phyloP scores from a whole-genome alignment of 2,329 filamentous ascomycete species.

The Neonectria hederae region DNA sequence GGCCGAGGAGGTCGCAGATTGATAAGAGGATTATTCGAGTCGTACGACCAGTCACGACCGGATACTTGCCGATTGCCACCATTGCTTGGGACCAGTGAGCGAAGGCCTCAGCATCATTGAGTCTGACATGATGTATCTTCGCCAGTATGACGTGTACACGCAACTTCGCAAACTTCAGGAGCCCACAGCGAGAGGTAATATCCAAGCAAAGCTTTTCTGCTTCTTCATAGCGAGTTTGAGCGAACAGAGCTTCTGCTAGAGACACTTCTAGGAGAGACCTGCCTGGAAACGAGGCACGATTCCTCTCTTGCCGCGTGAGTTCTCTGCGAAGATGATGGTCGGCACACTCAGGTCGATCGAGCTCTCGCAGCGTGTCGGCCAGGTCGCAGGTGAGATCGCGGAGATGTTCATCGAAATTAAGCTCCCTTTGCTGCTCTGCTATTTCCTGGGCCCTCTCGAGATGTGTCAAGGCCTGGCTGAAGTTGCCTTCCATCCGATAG shows the following conservation, averaged over 20 bases:
- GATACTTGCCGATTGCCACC: background rate
- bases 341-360: conserved; percentile 26
- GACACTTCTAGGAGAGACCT: conserved; percentile 33
- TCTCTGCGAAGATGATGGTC: conserved; percentile 30
- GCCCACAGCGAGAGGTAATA: conserved; percentile 23
- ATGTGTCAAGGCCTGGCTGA: conserved; percentile 22
- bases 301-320: conserved; percentile 24
- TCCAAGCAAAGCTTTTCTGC: conserved; percentile 29
- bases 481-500: conserved; percentile 30
- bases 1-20: background rate
- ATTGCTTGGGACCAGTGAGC: background rate
- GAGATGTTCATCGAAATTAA: conserved; percentile 34
- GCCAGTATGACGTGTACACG: conserved; percentile 32
- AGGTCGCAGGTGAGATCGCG: conserved; percentile 35
- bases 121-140: conserved; percentile 13
- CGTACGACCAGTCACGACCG: background rate
- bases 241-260: conserved; percentile 34
- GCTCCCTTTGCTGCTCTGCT: conserved; percentile 14
- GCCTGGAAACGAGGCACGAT: conserved; percentile 16
- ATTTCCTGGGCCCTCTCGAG: conserved; percentile 21
- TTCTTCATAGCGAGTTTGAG: conserved; percentile 29
- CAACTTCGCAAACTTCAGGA: conserved; percentile 35
- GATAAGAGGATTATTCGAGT: background rate
- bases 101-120: background rate
- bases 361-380: conserved; percentile 35